These are phyloP conservation scores for Suillus ampliporus DNA, from an alignment of 768 basidiomycete species.

Conservation along the genomic window DNA sequence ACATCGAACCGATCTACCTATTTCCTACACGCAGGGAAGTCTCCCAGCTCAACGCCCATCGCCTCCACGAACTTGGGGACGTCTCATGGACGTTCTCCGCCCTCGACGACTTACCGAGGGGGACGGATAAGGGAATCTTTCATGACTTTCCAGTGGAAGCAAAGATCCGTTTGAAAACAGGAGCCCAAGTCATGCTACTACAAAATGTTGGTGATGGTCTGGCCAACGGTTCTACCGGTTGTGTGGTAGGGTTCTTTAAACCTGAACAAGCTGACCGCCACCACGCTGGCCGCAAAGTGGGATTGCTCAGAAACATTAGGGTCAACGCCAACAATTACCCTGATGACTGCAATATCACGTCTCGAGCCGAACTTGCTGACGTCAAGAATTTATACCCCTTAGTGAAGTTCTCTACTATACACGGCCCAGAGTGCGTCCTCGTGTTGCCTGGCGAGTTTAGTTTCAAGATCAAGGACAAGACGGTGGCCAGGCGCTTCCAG, in stretches of 20 bases:
- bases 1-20: conserved; percentile 53
- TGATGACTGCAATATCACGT: too few species aligned
- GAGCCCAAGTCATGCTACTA: conserved; percentile 72
- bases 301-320: too few species aligned
- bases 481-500: conserved; percentile 54
- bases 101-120: too few species aligned
- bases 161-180: conserved; percentile 58
- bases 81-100: too few species aligned
- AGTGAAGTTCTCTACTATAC: conserved; percentile 50
- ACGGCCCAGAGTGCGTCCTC: conserved; percentile 50
- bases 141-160: too few species aligned
- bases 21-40: conserved; percentile 76
- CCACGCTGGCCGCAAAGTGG: too few species aligned
- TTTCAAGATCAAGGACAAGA: conserved; percentile 54
- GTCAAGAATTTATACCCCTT: conserved; percentile 36
- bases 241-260: conserved; percentile 57
- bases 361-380: too few species aligned
- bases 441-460: conserved; percentile 58
- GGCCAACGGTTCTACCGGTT: conserved; percentile 75
- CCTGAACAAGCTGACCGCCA: too few species aligned
- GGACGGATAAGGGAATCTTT: too few species aligned
- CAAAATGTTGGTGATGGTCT: conserved; percentile 66
- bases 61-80: conserved; percentile 39
- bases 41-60: conserved; percentile 62
- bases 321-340: too few species aligned